These are phyloP conservation scores for Wickerhamiella alocasiicola DNA, from an alignment of 805 yeast species.

Conservation along the genomic window DNA sequence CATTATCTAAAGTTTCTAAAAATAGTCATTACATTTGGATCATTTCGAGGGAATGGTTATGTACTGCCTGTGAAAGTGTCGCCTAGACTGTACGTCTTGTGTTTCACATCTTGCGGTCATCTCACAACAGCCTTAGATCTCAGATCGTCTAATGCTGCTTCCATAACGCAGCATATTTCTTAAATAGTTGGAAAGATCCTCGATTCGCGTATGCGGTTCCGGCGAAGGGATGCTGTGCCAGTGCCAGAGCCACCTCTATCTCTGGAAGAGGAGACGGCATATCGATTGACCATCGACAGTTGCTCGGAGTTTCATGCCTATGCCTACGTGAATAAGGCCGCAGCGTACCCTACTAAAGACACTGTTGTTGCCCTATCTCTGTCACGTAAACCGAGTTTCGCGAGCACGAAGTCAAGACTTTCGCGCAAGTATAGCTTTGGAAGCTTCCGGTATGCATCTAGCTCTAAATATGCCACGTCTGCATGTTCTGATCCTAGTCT, in stretches of 20 bases:
- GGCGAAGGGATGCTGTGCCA: neutral
- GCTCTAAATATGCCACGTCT: too few relatives aligned
- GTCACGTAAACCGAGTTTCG: conserved; percentile 4
- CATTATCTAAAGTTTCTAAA: too few relatives aligned
- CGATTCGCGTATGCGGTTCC: conserved; percentile 2
- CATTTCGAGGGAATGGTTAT: too few relatives aligned
- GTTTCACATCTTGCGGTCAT: neutral
- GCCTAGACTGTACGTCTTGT: neutral
- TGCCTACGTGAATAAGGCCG: neutral
- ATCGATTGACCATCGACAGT: conserved; percentile 1
- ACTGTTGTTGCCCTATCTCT: conserved; percentile 2
- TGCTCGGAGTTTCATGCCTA: conserved; percentile 4
- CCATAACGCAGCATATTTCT: neutral
- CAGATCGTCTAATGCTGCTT: neutral
- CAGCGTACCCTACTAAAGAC: conserved; percentile 5
- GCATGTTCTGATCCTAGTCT: neutral
- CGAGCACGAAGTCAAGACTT: too few relatives aligned
- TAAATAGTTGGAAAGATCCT: neutral
- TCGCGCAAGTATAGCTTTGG: too few relatives aligned
- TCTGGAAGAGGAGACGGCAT: conserved; percentile 6
- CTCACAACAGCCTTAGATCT: neutral
- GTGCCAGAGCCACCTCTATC: conserved; percentile 7
- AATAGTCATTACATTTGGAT: too few relatives aligned
- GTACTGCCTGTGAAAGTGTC: too few relatives aligned
- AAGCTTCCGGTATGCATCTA: too few relatives aligned